Conservation (phyloP, 2,329 filamentous ascomycete species). For the Phaeosphaeriaceae sp. region DNA sequence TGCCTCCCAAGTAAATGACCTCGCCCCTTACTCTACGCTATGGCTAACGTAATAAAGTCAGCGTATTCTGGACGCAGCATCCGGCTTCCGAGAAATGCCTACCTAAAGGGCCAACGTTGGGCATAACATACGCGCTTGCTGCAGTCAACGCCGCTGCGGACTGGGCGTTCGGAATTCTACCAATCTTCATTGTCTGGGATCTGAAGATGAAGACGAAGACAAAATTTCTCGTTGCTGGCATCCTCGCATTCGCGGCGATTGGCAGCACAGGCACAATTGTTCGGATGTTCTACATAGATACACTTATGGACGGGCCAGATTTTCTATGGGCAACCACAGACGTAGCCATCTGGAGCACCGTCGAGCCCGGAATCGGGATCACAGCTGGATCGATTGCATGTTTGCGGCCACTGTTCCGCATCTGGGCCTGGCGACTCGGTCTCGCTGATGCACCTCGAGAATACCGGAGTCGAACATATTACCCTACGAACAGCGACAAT, state of each 20-base stretch:
- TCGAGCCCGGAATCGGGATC: conserved; percentile 49
- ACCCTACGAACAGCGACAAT: conserved; percentile 10
- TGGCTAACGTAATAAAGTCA: conserved; percentile 31
- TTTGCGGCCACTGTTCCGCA: conserved; percentile 56
- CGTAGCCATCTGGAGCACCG: conserved; percentile 49
- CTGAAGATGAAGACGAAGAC: conserved; percentile 62
- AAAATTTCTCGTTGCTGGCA: conserved; percentile 60
- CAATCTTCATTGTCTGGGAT: conserved; percentile 61
- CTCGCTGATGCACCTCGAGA: conserved; percentile 23
- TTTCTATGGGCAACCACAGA: conserved; percentile 54
- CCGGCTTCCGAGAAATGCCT: conserved; percentile 52
- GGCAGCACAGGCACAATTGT: conserved; percentile 62
- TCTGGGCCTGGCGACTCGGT: conserved; percentile 27
- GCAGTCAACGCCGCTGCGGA: conserved; percentile 41
- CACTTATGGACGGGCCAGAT: conserved; percentile 50
- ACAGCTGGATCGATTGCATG: conserved; percentile 58
- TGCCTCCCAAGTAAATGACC: conserved; percentile 52
- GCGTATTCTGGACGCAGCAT: conserved; percentile 58
- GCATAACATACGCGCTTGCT: conserved; percentile 54
- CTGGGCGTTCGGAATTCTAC: conserved; percentile 43
- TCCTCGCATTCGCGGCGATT: conserved; percentile 58
- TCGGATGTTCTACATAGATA: conserved; percentile 53
- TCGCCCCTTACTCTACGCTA: neutral
- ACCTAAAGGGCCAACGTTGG: conserved; percentile 56
- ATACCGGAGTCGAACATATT: conserved; percentile 11